phyloP scores from a whole-genome alignment of 2,329 filamentous ascomycete species.

The Scorias spongiosa region DNA sequence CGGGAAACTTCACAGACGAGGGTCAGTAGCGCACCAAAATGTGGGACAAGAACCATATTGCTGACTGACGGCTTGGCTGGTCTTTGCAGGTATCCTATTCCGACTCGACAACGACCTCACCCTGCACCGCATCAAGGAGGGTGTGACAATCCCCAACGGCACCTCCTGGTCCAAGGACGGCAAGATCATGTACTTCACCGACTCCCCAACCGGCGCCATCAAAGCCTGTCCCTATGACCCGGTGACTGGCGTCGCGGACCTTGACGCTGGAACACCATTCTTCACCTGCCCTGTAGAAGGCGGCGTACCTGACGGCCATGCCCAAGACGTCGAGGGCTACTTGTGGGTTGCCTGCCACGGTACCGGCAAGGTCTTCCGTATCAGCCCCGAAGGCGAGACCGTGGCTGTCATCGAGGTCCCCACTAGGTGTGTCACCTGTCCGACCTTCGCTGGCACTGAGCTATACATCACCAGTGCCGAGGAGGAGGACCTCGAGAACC shows the following conservation, averaged over 20 bases:
- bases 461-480: slow-evolving; percentile 71
- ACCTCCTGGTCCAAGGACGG: slow-evolving; percentile 64
- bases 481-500: slow-evolving; percentile 47
- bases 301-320: slow-evolving; percentile 64
- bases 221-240: slow-evolving; percentile 59
- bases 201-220: slow-evolving; percentile 57
- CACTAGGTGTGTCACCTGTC: slow-evolving; percentile 67
- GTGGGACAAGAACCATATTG: background rate
- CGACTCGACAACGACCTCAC: slow-evolving; percentile 50
- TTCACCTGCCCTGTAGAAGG: slow-evolving; percentile 53
- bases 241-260: slow-evolving; percentile 45
- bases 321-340: slow-evolving; percentile 69
- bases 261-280: slow-evolving; percentile 55
- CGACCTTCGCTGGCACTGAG: slow-evolving; percentile 58
- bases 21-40: slow-evolving; percentile 9
- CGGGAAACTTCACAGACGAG: slow-evolving; percentile 19
- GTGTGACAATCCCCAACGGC: slow-evolving; percentile 69
- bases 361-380: slow-evolving; percentile 57
- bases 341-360: slow-evolving; percentile 84
- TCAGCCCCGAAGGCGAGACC: slow-evolving; percentile 53
- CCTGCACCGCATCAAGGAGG: slow-evolving; percentile 44
- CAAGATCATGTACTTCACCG: slow-evolving; percentile 67
- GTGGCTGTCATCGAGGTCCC: slow-evolving; percentile 63
- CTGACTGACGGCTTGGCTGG: background rate
- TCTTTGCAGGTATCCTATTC: slow-evolving; percentile 50